phyloP scores from a whole-genome alignment of 2,329 filamentous ascomycete species.

The Colletotrichum higginsianum region DNA sequence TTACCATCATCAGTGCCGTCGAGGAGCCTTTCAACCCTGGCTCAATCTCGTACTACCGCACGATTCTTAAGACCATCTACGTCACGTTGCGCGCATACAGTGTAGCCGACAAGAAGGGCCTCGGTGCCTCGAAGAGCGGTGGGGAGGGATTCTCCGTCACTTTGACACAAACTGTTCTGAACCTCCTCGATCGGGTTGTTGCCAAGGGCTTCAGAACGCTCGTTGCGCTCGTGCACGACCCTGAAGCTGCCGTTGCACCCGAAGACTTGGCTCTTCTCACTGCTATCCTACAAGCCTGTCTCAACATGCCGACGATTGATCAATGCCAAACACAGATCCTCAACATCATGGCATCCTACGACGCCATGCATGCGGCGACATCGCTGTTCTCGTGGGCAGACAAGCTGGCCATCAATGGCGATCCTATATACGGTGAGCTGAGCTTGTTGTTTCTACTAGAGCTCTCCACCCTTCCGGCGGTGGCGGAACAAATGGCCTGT shows the following conservation, averaged over 20 bases:
- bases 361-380: constrained; percentile 84
- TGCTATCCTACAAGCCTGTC: constrained; percentile 86
- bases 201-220: constrained; percentile 86
- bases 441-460: constrained; percentile 90
- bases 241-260: constrained; percentile 74
- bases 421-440: constrained; percentile 95
- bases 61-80: constrained; percentile 87
- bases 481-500: constrained; percentile 92
- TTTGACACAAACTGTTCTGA: constrained; percentile 76
- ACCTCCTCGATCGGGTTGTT: constrained; percentile 84
- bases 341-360: constrained; percentile 78
- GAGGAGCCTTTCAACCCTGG: constrained; percentile 68
- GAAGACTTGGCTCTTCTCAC: constrained; percentile 91
- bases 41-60: constrained; percentile 82
- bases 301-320: constrained; percentile 83
- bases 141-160: constrained; percentile 57
- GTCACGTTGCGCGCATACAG: constrained; percentile 81
- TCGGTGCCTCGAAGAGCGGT: constrained; percentile 37
- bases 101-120: constrained; percentile 50
- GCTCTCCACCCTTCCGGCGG: constrained; percentile 82
- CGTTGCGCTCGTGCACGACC: constrained; percentile 85
- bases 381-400: constrained; percentile 96
- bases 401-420: constrained; percentile 80
- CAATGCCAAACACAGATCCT: constrained; percentile 80
- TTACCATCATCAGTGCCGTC: constrained; percentile 67